phyloP scores from a whole-genome alignment of 768 basidiomycete genomes.

The Lentinula sp. region DNA sequence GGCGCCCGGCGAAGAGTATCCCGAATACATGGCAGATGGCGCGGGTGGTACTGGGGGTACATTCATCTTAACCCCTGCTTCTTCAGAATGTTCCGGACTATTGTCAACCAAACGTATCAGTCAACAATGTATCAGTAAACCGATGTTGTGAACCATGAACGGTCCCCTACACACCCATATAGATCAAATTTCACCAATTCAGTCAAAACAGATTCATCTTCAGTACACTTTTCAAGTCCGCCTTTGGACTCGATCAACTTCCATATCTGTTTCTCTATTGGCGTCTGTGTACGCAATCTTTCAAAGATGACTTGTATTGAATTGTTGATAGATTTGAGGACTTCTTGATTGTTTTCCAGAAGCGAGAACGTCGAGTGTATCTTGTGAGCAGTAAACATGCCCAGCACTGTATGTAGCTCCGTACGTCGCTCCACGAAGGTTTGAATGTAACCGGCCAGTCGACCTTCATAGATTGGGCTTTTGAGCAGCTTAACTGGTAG shows the following conservation, averaged over 20 bases:
- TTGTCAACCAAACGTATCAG: background rate
- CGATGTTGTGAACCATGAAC: no score
- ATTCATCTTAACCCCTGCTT: no score
- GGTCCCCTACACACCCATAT: background rate
- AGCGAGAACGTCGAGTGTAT: slow-evolving; percentile 11
- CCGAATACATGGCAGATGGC: no score
- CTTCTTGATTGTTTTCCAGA: background rate
- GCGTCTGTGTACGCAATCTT: background rate
- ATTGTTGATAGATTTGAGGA: background rate
- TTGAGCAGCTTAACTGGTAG: slow-evolving; percentile 23
- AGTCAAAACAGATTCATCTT: background rate
- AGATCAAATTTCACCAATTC: background rate
- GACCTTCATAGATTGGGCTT: slow-evolving; percentile 22
- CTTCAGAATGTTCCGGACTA: background rate
- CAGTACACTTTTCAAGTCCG: background rate
- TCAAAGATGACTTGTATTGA: background rate
- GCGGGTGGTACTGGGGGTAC: no score
- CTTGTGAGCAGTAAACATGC: slow-evolving; percentile 20
- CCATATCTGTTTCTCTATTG: background rate
- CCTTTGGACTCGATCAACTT: background rate
- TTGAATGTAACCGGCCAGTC: slow-evolving; percentile 16
- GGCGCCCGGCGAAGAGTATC: no score
- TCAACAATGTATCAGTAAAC: no score
- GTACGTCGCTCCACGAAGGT: slow-evolving; percentile 16
- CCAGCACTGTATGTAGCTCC: slow-evolving; percentile 22